These are phyloP conservation scores for Globisporangium lucens DNA, from an alignment of 352 stramenopile species.

Conservation along the genomic window DNA sequence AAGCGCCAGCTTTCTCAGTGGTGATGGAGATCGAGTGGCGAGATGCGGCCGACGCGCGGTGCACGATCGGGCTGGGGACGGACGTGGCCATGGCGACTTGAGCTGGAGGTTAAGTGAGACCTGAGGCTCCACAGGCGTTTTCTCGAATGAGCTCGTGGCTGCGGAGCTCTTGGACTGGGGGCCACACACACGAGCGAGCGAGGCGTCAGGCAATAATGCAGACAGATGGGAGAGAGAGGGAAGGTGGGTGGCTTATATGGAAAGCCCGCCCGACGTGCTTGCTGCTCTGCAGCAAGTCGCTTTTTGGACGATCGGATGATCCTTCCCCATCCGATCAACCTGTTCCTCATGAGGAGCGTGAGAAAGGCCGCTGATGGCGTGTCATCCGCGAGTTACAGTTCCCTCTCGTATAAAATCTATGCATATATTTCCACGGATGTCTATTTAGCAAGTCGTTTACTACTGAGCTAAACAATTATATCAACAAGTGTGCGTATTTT, in stretches of 20 bases:
- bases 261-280: neutral
- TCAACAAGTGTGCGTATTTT: neutral
- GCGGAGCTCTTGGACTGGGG: neutral
- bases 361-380: constrained; percentile 4
- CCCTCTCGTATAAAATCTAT: neutral
- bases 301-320: neutral
- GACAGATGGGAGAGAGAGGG: neutral
- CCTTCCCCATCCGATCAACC: constrained; percentile 1
- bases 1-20: neutral
- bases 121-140: constrained; percentile 5
- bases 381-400: neutral
- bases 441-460: neutral
- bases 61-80: constrained; percentile 7
- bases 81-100: neutral
- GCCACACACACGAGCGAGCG: neutral
- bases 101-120: neutral
- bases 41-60: constrained; percentile 8
- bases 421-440: neutral
- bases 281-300: neutral
- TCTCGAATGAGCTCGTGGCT: constrained; percentile 4
- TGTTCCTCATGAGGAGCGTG: neutral
- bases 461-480: no score
- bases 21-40: constrained; percentile 12
- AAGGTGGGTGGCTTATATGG: neutral
- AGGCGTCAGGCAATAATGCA: neutral